phyloP scores from a whole-genome alignment of 306 rosid genomes.

The Heteromeles arbutifolia region DNA sequence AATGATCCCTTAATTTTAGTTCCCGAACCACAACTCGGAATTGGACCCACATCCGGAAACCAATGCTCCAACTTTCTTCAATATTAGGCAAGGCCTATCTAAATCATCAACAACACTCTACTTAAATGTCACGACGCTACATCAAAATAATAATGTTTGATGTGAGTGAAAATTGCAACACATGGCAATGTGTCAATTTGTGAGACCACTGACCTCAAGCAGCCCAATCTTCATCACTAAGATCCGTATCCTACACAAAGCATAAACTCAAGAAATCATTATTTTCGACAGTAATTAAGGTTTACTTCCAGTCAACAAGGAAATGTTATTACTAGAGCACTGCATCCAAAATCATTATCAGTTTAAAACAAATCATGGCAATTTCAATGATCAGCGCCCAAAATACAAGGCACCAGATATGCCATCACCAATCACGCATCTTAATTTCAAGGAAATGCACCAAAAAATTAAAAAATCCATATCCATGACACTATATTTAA shows the following conservation, averaged over 20 bases:
- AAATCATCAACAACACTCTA: too few species aligned
- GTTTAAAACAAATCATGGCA: not conserved
- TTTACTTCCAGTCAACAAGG: not conserved
- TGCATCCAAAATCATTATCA: not conserved
- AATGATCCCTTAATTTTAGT: too few species aligned
- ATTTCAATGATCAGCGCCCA: not conserved
- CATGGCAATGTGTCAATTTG: too few species aligned
- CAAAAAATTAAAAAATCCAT: not conserved
- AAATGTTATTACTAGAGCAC: not conserved
- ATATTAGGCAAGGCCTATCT: too few species aligned
- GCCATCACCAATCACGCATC: not conserved
- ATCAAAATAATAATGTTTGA: too few species aligned
- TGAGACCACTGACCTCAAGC: slow-evolving; percentile 22
- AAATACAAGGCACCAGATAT: not conserved
- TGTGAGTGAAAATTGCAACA: too few species aligned
- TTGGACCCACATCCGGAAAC: too few species aligned
- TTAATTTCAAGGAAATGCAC: too few species aligned
- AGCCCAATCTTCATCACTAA: slow-evolving; percentile 72
- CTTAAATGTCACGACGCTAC: too few species aligned
- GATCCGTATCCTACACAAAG: slow-evolving; percentile 35
- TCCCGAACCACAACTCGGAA: too few species aligned
- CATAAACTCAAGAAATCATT: not conserved
- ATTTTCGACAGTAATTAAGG: not conserved
- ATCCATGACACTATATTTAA: not conserved
- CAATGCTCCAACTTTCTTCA: too few species aligned